Conservation (phyloP, 345 rosid species). For the Streptanthus diversifolius region DNA sequence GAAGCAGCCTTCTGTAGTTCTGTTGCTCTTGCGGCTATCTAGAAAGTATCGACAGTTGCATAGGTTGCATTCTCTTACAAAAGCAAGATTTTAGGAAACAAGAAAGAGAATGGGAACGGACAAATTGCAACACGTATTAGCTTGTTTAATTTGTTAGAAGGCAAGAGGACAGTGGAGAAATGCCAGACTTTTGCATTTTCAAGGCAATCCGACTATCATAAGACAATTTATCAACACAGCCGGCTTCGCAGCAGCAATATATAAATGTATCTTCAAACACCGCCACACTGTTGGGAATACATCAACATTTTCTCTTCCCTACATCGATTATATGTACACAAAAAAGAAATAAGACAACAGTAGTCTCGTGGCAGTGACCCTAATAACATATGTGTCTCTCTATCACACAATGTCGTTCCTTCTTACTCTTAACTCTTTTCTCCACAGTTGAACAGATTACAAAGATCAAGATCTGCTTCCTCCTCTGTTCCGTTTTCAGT, state of each 20-base stretch:
- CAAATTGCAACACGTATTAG: neutral
- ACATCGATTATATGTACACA: slow-evolving; percentile 3
- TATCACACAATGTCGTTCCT: neutral
- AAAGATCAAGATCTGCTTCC: slow-evolving; percentile 13
- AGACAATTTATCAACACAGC: neutral
- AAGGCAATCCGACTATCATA: neutral
- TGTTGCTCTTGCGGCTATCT: neutral
- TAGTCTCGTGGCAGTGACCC: neutral
- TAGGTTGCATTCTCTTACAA: neutral
- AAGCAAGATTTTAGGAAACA: neutral
- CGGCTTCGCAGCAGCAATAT: neutral
- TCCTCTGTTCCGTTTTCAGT: neutral
- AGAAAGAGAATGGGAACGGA: neutral
- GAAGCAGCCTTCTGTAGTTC: neutral
- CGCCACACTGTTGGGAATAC: neutral
- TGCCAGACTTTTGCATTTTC: neutral
- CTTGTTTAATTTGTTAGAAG: neutral
- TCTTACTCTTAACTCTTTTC: neutral
- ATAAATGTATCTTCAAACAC: neutral
- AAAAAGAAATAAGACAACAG: neutral
- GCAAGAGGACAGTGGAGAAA: neutral
- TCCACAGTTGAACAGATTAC: neutral
- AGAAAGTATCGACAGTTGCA: neutral
- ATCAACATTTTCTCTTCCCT: neutral
- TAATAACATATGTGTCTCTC: neutral